Evolutionary conservation across 306 rosid genomes (phyloP).

Genomic region (Vigna mungo): DNA sequence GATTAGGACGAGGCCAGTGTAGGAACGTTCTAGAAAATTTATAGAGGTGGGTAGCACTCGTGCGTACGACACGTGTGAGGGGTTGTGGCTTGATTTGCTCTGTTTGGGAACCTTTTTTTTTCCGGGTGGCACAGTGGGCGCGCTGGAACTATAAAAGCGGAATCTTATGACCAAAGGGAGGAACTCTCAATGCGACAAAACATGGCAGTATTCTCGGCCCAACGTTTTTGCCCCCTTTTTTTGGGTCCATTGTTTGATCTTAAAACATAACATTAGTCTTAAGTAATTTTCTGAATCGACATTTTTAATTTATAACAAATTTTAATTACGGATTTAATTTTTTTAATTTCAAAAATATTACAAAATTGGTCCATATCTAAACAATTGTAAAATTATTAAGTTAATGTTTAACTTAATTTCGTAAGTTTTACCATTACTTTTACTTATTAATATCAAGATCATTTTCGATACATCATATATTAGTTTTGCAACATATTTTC

Average conservation of each 20-base stretch:
- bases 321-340: too few relatives aligned
- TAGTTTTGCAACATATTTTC: too few relatives aligned
- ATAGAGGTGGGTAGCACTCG: conserved; percentile 14
- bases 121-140: conserved; percentile 41
- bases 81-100: background rate
- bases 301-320: too few relatives aligned
- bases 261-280: background rate
- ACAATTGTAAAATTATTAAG: too few relatives aligned
- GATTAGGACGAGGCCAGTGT: background rate
- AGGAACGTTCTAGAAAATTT: conserved; percentile 42
- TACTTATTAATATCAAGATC: too few relatives aligned
- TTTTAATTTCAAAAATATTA: too few relatives aligned
- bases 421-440: too few relatives aligned
- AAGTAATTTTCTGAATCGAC: too few relatives aligned
- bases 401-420: too few relatives aligned
- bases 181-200: background rate
- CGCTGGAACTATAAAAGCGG: conserved; percentile 1
- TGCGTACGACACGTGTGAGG: conserved; percentile 39
- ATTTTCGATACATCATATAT: too few relatives aligned
- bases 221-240: background rate
- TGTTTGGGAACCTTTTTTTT: conserved; percentile 25
- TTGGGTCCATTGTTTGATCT: conserved; percentile 7
- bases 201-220: conserved; percentile 4
- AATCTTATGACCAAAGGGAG: conserved; percentile 28
- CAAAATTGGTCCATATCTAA: too few relatives aligned